phyloP scores from a whole-genome alignment of 768 basidiomycete species.

The Panaeolus papilionaceus region DNA sequence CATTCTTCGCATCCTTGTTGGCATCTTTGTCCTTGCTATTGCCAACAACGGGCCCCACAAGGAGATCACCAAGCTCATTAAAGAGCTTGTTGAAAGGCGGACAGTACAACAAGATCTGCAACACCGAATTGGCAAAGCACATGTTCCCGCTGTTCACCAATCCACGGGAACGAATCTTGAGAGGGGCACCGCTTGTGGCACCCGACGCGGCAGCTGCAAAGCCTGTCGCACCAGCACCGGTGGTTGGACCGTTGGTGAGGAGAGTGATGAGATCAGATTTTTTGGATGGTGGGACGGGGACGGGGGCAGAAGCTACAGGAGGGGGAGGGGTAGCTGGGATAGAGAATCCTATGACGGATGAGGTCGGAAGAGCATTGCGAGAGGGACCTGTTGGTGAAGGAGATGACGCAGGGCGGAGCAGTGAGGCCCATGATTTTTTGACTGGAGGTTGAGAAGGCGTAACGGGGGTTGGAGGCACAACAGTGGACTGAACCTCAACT shows the following conservation, averaged over 20 bases:
- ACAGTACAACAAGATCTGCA: constrained; percentile 91
- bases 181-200: constrained; percentile 18
- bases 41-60: constrained; percentile 33
- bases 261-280: constrained; percentile 60
- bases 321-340: constrained; percentile 56
- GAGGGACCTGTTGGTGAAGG: constrained; percentile 38
- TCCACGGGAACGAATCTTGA: constrained; percentile 71
- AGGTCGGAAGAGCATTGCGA: constrained; percentile 64
- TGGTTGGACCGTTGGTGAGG: constrained; percentile 47
- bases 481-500: constrained; percentile 17
- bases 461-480: constrained; percentile 21
- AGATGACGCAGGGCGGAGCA: constrained; percentile 56
- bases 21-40: constrained; percentile 18
- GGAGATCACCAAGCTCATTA: constrained; percentile 65
- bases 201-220: constrained; percentile 28
- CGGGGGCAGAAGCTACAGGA: constrained; percentile 28
- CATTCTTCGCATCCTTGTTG: constrained; percentile 32
- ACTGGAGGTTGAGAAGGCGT: constrained; percentile 37
- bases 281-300: constrained; percentile 41
- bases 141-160: constrained; percentile 95
- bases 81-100: constrained; percentile 87
- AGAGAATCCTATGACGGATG: constrained; percentile 76
- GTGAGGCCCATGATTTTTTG: constrained; percentile 83
- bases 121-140: constrained; percentile 96
- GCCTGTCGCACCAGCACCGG: constrained; percentile 22